phyloP scores from a whole-genome alignment of 169 alveolate genomes.

The Cryptosporidium xiaoi region DNA sequence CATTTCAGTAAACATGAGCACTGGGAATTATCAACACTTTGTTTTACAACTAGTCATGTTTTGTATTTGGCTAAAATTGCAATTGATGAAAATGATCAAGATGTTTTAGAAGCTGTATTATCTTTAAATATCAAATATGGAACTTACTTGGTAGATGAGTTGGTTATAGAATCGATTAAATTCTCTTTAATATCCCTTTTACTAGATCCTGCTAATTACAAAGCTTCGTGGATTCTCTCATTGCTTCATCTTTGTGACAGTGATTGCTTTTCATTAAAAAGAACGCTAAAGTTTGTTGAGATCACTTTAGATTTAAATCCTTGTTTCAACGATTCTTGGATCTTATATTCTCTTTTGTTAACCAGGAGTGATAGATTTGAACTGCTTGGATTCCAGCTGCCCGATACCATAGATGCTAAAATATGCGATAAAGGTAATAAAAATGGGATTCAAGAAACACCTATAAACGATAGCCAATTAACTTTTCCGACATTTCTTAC shows the following conservation, averaged over 20 bases:
- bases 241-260: conserved; percentile 20
- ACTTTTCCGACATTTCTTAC: background rate
- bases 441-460: background rate
- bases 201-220: conserved; percentile 44
- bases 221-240: conserved; percentile 30
- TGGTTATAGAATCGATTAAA: conserved; percentile 14
- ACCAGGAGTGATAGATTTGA: conserved; percentile 2
- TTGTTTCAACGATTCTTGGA: conserved; percentile 57
- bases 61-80: conserved; percentile 18
- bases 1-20: background rate
- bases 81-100: conserved; percentile 5
- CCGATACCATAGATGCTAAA: background rate
- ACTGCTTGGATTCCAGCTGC: background rate
- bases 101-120: conserved; percentile 10
- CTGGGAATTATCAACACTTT: conserved; percentile 58
- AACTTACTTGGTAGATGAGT: conserved; percentile 4
- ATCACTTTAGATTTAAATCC: conserved; percentile 25
- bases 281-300: background rate
- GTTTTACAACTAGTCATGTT: conserved; percentile 20
- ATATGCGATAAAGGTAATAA: background rate
- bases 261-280: background rate
- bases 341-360: conserved; percentile 27
- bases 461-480: background rate
- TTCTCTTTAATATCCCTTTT: conserved; percentile 21
- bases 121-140: conserved; percentile 10